Conservation (phyloP, 805 yeast genomes). For the Hemisphaericaspora nanyangensis region DNA sequence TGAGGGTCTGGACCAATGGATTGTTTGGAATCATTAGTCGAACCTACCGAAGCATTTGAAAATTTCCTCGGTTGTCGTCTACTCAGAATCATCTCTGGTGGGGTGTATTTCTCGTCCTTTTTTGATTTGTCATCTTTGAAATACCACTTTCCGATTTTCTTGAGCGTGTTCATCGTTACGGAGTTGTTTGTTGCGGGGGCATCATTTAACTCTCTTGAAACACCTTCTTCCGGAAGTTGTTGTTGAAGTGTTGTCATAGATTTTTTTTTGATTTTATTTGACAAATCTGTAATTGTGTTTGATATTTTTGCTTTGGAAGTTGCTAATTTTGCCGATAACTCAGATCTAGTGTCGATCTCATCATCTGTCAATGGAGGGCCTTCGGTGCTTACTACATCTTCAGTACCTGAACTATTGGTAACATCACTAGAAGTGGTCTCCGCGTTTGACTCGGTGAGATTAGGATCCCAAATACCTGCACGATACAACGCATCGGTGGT, state of each 20-base stretch:
- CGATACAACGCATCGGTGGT: conserved; percentile 70
- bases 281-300: conserved; percentile 21
- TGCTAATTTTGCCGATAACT: conserved; percentile 3
- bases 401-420: neutral
- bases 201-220: no score
- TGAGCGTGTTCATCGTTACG: conserved; percentile 36
- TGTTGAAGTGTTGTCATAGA: neutral
- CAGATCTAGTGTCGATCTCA: conserved; percentile 10
- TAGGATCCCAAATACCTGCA: conserved; percentile 88
- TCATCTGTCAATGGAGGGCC: neutral
- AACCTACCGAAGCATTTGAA: conserved; percentile 4
- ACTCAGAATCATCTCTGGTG: conserved; percentile 68
- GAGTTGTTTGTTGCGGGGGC: conserved; percentile 1
- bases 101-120: conserved; percentile 26
- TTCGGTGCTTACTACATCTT: neutral
- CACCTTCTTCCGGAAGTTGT: no score
- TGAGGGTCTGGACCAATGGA: neutral
- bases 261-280: conserved; percentile 20
- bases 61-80: conserved; percentile 39
- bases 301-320: conserved; percentile 14
- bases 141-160: conserved; percentile 69
- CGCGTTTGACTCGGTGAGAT: conserved; percentile 4
- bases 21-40: neutral
- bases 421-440: neutral
- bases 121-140: conserved; percentile 38